Evolutionary conservation across 371 early-diverging fungal species (phyloP).

Genomic region (Funneliformis caledonium): DNA sequence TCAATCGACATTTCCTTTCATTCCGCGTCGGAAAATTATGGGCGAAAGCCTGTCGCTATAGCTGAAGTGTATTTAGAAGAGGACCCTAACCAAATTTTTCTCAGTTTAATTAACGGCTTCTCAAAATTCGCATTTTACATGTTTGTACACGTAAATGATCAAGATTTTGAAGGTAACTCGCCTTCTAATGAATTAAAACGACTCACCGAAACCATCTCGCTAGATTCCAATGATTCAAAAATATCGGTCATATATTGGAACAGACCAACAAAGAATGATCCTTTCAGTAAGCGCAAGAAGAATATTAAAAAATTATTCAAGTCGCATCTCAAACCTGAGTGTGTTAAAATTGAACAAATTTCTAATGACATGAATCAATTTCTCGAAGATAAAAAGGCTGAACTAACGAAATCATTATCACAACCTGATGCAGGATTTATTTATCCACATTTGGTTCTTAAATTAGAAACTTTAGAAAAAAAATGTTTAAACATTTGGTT

Average conservation of each 20-base stretch:
- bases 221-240: background rate
- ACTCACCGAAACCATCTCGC: background rate
- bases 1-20: constrained; percentile 29
- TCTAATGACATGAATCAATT: background rate
- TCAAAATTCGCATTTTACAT: constrained; percentile 10
- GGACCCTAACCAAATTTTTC: background rate
- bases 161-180: constrained; percentile 9
- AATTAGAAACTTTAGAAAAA: background rate
- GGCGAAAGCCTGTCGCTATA: constrained; percentile 1
- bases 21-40: constrained; percentile 24
- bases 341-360: background rate
- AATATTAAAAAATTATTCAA: background rate
- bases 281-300: background rate
- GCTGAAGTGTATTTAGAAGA: background rate
- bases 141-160: constrained; percentile 1
- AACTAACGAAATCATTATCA: background rate
- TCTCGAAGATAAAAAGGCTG: background rate
- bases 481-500: background rate
- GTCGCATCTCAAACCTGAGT: background rate
- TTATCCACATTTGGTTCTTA: background rate
- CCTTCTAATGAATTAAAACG: background rate
- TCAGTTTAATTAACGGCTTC: background rate
- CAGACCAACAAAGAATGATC: background rate
- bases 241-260: background rate
- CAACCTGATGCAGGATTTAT: background rate